phyloP scores from a whole-genome alignment of 192 early-diverging fungal species.

The Backusella macrospora region DNA sequence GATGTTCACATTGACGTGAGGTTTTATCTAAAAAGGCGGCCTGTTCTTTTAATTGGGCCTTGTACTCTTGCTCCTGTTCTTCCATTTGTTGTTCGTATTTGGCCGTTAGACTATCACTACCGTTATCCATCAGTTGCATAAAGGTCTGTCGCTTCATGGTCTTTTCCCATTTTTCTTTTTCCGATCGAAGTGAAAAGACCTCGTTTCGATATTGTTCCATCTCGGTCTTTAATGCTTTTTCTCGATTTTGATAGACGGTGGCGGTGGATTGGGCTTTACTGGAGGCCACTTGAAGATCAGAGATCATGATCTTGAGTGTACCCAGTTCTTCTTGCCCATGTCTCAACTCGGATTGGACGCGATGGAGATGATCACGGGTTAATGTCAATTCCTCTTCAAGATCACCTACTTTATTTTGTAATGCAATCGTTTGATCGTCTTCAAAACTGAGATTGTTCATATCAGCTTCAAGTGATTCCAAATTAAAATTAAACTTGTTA shows the following conservation, averaged over 20 bases:
- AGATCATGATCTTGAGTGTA: conserved; percentile 15
- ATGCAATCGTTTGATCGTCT: conserved; percentile 7
- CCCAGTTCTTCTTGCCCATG: not conserved
- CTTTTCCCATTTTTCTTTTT: conserved; percentile 45
- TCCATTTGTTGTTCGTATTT: conserved; percentile 40
- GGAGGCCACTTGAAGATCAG: conserved; percentile 38
- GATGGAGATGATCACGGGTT: conserved; percentile 3
- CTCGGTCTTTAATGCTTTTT: conserved; percentile 34
- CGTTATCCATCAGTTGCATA: conserved; percentile 42
- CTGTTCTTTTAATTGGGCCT: conserved; percentile 41
- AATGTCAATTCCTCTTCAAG: conserved; percentile 14
- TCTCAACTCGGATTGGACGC: conserved; percentile 6
- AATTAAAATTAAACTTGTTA: not conserved
- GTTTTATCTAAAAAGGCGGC: conserved; percentile 32
- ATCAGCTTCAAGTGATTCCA: conserved; percentile 21
- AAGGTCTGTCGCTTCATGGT: conserved; percentile 44
- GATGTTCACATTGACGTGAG: conserved; percentile 17
- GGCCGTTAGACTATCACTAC: conserved; percentile 20
- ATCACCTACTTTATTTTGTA: not conserved
- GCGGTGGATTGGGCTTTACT: conserved; percentile 32
- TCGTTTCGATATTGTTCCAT: conserved; percentile 36
- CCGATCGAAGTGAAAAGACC: conserved; percentile 19
- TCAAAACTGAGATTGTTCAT: conserved; percentile 15
- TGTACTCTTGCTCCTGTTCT: conserved; percentile 42
- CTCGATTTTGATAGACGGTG: conserved; percentile 12